Evolutionary conservation across 306 rosid genomes (phyloP).

Genomic region (Gastrolobium villosum): DNA sequence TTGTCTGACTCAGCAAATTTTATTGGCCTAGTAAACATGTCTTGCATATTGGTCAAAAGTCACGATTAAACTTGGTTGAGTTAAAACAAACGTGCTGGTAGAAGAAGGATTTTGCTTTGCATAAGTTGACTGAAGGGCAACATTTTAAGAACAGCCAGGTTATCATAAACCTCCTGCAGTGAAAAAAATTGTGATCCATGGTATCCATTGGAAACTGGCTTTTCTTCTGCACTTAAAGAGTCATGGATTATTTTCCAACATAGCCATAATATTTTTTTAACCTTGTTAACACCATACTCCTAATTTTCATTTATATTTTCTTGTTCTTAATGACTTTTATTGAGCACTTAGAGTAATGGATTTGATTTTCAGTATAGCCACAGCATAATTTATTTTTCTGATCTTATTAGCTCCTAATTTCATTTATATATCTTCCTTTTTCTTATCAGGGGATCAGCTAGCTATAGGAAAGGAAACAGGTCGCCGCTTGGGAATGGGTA

Average conservation of each 20-base stretch:
- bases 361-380: background rate
- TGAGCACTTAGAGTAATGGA: background rate
- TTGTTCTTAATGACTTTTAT: background rate
- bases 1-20: conserved; percentile 6
- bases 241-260: background rate
- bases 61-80: conserved; percentile 12
- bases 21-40: conserved; percentile 12
- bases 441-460: conserved; percentile 80
- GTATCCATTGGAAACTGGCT: background rate
- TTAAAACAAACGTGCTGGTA: background rate
- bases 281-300: background rate
- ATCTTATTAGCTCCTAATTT: conserved; percentile 14
- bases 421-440: conserved; percentile 6
- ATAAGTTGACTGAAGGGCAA: background rate
- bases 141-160: background rate
- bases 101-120: conserved; percentile 27
- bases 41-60: conserved; percentile 1
- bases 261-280: background rate
- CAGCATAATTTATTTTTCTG: background rate
- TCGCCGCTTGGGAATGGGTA: conserved; percentile 96
- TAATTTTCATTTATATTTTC: conserved; percentile 10
- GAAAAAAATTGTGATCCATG: background rate
- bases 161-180: background rate
- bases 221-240: background rate
- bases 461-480: conserved; percentile 98